These are phyloP conservation scores for Hypoxylon sp. DNA, from an alignment of 2,329 filamentous ascomycete species.

Conservation along the genomic window DNA sequence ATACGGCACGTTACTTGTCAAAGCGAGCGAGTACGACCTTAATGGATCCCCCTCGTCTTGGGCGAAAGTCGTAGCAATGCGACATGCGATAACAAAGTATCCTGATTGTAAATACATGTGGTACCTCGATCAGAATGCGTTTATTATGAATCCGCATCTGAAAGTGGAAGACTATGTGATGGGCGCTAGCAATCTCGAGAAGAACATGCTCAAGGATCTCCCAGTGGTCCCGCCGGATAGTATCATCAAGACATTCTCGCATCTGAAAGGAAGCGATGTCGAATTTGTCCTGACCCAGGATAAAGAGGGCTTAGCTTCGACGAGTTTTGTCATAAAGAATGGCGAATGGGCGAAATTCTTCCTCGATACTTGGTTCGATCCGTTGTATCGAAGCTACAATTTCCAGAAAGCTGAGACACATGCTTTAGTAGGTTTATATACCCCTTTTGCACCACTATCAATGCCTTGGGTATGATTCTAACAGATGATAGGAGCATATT, in stretches of 20 bases:
- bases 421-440: constrained; percentile 76
- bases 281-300: constrained; percentile 91
- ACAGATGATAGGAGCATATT: constrained; percentile 78
- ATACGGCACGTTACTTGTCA: constrained; percentile 87
- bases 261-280: constrained; percentile 82
- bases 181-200: constrained; percentile 76
- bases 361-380: constrained; percentile 96
- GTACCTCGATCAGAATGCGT: constrained; percentile 85
- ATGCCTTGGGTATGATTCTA: constrained; percentile 44
- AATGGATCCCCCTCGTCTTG: constrained; percentile 73
- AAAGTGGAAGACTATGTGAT: constrained; percentile 81
- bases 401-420: constrained; percentile 96
- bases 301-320: constrained; percentile 79
- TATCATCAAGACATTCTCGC: constrained; percentile 93
- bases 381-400: constrained; percentile 92
- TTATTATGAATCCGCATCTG: constrained; percentile 87
- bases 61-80: constrained; percentile 86
- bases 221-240: constrained; percentile 95
- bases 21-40: constrained; percentile 81
- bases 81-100: constrained; percentile 87
- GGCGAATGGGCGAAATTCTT: constrained; percentile 95
- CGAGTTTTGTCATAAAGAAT: constrained; percentile 84
- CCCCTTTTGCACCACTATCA: background rate
- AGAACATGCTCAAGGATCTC: constrained; percentile 85
- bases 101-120: constrained; percentile 87